A percentile compares a stretch with the other conserved stretches of the same genome.
Conservation (phyloP, 1,284 basidiomycete genomes). For the Vanrija humicola region DNA sequence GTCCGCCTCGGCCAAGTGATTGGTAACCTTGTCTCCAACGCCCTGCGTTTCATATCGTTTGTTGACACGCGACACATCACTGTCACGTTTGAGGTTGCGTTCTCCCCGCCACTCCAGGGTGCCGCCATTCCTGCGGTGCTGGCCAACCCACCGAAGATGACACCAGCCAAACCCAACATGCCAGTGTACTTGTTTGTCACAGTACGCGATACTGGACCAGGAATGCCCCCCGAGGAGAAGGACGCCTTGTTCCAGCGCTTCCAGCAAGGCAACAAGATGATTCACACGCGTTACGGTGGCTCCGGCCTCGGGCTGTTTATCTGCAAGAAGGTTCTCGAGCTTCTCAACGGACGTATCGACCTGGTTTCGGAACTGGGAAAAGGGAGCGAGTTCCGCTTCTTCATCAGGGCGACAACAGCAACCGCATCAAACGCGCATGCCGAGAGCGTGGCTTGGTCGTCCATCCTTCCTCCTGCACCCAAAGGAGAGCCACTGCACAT, state of each 20-base stretch:
- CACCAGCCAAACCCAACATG: slow-evolving; percentile 17
- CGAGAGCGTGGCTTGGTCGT: no score
- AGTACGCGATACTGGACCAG: slow-evolving; percentile 47
- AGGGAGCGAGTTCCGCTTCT: slow-evolving; percentile 48
- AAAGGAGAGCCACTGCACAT: no score
- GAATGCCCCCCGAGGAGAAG: slow-evolving; percentile 38
- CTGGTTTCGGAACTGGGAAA: slow-evolving; percentile 35
- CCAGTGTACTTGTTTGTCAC: slow-evolving; percentile 40
- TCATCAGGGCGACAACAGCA: slow-evolving; percentile 35
- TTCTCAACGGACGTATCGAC: slow-evolving; percentile 44
- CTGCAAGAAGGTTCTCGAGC: slow-evolving; percentile 42
- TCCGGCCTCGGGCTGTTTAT: slow-evolving; percentile 48
- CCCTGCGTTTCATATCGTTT: slow-evolving; percentile 28
- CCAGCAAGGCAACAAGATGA: slow-evolving; percentile 44
- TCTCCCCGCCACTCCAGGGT: slow-evolving; percentile 14
- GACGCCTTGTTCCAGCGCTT: slow-evolving; percentile 44
- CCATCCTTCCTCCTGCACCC: not conserved
- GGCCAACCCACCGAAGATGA: not conserved
- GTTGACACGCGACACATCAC: slow-evolving; percentile 21
- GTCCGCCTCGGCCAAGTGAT: slow-evolving; percentile 47
- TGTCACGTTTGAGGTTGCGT: slow-evolving; percentile 28
- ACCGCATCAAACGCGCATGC: not conserved
- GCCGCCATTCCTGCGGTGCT: not conserved
- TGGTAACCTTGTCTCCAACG: slow-evolving; percentile 34
- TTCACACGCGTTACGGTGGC: slow-evolving; percentile 47